Conservation (phyloP, 2,329 filamentous ascomycete species). For the Colletotrichum camelliae region DNA sequence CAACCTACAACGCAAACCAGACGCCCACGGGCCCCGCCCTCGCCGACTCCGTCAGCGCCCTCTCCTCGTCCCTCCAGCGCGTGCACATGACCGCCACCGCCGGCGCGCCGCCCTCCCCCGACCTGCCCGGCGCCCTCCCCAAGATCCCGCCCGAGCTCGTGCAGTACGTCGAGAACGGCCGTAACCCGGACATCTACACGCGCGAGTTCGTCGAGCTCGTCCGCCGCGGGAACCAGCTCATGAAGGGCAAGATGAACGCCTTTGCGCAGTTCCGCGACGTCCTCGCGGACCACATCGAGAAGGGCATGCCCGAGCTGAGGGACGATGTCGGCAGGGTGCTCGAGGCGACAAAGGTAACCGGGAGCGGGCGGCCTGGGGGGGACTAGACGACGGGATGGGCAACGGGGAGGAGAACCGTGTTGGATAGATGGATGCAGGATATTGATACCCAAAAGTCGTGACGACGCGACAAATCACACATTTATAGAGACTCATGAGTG, state of each 20-base stretch:
- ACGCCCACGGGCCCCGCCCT: background rate
- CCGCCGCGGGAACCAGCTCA: constrained; percentile 68
- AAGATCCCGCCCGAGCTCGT: constrained; percentile 67
- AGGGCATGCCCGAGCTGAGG: constrained; percentile 63
- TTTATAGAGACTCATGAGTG: background rate
- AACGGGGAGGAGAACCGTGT: background rate
- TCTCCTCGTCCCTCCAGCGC: constrained; percentile 42
- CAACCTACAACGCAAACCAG: constrained; percentile 59
- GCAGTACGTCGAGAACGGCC: constrained; percentile 73
- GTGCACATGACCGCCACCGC: constrained; percentile 46
- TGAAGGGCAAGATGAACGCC: constrained; percentile 68
- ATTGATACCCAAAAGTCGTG: background rate
- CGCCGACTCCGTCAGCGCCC: constrained; percentile 32
- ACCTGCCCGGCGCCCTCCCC: constrained; percentile 43
- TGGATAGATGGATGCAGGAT: background rate
- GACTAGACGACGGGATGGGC: background rate
- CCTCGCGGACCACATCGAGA: constrained; percentile 62
- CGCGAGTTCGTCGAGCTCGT: constrained; percentile 76
- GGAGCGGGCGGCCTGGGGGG: background rate
- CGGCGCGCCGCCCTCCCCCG: constrained; percentile 12
- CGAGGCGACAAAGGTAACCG: constrained; percentile 40
- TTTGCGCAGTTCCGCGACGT: constrained; percentile 67
- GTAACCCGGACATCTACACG: constrained; percentile 78
- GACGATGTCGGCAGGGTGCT: constrained; percentile 59
- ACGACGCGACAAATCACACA: background rate